A percentile compares a stretch with the other conserved stretches of the same genome.
Conservation (phyloP, 768 basidiomycete species). For the Asterophora lycoperdoides region DNA sequence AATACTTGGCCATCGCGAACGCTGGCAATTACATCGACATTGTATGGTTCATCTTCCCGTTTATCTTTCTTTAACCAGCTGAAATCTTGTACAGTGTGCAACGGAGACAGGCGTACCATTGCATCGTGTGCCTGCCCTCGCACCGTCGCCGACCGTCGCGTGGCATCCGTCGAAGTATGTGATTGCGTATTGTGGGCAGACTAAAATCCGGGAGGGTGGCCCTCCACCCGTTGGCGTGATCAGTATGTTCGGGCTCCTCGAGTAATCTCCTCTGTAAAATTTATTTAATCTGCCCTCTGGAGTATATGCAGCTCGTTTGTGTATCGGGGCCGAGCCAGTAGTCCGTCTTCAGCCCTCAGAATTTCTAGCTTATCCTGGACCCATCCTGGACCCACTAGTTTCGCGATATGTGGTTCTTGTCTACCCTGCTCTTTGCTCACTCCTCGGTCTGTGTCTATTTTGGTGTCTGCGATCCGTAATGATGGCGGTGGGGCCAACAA, state of each 20-base stretch:
- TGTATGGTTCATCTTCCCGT: constrained; percentile 38
- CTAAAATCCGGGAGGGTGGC: constrained; percentile 58
- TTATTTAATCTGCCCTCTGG: background rate
- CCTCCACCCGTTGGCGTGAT: constrained; percentile 65
- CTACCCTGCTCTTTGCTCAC: too few species aligned
- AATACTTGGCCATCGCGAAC: constrained; percentile 76
- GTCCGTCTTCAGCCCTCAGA: background rate
- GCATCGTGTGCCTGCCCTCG: constrained; percentile 71
- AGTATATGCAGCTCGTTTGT: background rate
- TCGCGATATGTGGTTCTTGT: too few species aligned
- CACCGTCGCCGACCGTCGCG: constrained; percentile 67
- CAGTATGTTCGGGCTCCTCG: constrained; percentile 62
- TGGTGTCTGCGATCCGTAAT: too few species aligned
- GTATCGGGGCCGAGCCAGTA: background rate
- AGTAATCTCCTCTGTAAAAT: constrained; percentile 20
- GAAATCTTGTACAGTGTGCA: constrained; percentile 49
- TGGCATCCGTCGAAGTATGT: constrained; percentile 83
- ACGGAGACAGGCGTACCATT: constrained; percentile 72
- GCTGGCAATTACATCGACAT: constrained; percentile 74
- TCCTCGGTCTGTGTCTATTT: too few species aligned
- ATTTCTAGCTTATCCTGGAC: background rate
- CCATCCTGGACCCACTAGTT: too few species aligned
- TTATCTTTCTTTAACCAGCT: constrained; percentile 1
- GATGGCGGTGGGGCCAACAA: too few species aligned
- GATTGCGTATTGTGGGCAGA: constrained; percentile 81